Evolutionary conservation across 805 yeast species (phyloP).

Genomic region (Barnettozyma wickerhamii): DNA sequence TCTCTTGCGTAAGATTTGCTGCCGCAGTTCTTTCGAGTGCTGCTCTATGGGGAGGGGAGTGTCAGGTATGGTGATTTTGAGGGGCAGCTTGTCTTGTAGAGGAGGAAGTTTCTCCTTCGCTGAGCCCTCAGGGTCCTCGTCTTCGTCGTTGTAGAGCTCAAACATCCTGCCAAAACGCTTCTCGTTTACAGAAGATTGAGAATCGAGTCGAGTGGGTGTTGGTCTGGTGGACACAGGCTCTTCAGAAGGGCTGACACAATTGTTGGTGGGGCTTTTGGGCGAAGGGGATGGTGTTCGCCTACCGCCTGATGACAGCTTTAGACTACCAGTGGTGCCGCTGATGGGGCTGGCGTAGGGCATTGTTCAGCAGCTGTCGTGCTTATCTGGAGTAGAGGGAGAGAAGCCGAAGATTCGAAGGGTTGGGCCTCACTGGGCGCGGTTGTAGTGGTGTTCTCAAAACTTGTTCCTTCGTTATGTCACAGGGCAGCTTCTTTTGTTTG

Average conservation of each 20-base stretch:
- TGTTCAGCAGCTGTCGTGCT: neutral
- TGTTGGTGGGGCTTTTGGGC: conserved; percentile 2
- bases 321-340: conserved; percentile 14
- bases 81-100: neutral
- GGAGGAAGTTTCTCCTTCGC: neutral
- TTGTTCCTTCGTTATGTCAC: neutral
- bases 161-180: conserved; percentile 8
- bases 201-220: neutral
- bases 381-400: neutral
- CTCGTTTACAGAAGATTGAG: neutral
- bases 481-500: neutral
- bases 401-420: no score
- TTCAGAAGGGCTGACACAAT: no score
- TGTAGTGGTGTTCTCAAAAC: no score
- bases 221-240: no score
- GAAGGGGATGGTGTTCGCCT: neutral
- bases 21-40: neutral
- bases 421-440: no score
- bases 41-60: neutral
- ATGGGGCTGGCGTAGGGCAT: conserved; percentile 29
- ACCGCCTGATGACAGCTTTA: conserved; percentile 1
- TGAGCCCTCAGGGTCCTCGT: conserved; percentile 6
- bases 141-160: conserved; percentile 21
- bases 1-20: neutral
- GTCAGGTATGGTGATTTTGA: neutral